A percentile compares a stretch with the other conserved stretches of the same genome.
Evolutionary conservation across 805 yeast genomes (phyloP).

Genomic region (Ogataea nonfermentans): DNA sequence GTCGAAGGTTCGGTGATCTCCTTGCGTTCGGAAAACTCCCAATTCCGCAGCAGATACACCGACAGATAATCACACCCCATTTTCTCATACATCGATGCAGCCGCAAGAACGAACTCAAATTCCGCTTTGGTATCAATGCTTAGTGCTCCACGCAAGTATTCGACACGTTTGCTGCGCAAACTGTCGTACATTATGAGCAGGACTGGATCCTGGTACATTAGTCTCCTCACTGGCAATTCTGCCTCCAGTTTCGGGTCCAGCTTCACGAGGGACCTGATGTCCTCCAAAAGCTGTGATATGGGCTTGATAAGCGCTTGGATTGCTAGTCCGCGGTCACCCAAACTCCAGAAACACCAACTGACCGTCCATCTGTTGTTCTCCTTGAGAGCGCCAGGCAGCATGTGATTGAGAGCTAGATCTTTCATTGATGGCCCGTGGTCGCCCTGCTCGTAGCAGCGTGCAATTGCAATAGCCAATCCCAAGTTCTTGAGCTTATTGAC

Average conservation of each 20-base stretch:
- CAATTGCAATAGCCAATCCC: constrained; percentile 75
- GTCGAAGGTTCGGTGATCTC: background rate
- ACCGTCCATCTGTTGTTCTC: constrained; percentile 78
- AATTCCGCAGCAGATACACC: constrained; percentile 56
- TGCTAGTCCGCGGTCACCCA: constrained; percentile 47
- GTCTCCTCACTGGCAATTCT: constrained; percentile 39
- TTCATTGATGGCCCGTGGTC: constrained; percentile 55
- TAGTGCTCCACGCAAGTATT: constrained; percentile 49
- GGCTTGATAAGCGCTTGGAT: constrained; percentile 64
- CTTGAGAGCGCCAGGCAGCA: constrained; percentile 56
- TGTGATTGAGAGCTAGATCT: constrained; percentile 44
- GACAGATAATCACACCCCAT: constrained; percentile 92
- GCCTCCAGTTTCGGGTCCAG: constrained; percentile 29
- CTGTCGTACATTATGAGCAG: constrained; percentile 62
- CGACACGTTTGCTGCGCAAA: constrained; percentile 52
- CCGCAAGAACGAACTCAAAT: constrained; percentile 57
- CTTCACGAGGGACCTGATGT: constrained; percentile 25
- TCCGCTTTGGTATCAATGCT: constrained; percentile 49
- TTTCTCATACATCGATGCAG: constrained; percentile 65
- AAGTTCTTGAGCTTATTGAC: constrained; percentile 65
- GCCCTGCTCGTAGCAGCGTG: constrained; percentile 66
- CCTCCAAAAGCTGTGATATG: constrained; percentile 39
- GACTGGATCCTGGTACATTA: constrained; percentile 70
- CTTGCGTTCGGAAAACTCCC: constrained; percentile 50
- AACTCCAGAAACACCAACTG: constrained; percentile 77